Base-by-base conservation (phyloP, 2,329 filamentous ascomycete genomes). In the Neofusicoccum parvum region DNA sequence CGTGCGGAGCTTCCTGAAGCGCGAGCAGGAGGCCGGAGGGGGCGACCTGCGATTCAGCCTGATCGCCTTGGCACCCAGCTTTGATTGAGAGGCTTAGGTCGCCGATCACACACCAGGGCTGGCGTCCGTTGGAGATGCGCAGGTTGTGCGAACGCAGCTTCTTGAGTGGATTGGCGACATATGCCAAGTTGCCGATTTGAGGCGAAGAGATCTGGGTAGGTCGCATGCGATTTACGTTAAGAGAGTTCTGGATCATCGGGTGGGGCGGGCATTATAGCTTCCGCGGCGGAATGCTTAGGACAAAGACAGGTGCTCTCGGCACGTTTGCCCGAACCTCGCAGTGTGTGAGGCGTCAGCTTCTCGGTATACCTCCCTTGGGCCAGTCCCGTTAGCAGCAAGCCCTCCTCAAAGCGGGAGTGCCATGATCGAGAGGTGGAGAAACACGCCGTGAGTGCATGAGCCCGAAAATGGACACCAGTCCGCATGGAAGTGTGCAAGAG, bases 1-100 rank as follows among this genome's bases (percentile, higher is more conserved):
- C 2, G 84, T 89, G 1, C 80, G 84, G 69, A 81, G 80, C 62
- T 89, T 90, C 67, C 77, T 90, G 74, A 84, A 83, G 75, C 80
- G 83, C 32, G 87, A 89, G 73, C 77, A 80, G 62, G 80, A 82
- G 67, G 81, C 80, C 17, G 81, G 81, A 56, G 85, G 82, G 4
- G 86, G 86, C 12, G 86, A 88, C 75, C 72, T 88, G 76, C 80
- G 87, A 68, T 90, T 90, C 75, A 89, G 87, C 76, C 73, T 89
- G 64, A 84, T 89, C 64, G 86, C 84, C 65, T 73, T 90, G 69
- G 86, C 85, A 46, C 83, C 86, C 69, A 79, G 79, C 62, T 79
- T 88, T 75, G 82, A 86, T 75, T 84, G 78, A 85, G 54, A 5
- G 36, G 11, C 15, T 34, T 5, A 14, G 50, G 37, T 23, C 23